These are phyloP conservation scores for Penicillium bovifimosum DNA, from an alignment of 495 filamentous ascomycete species.

Conservation along the genomic window DNA sequence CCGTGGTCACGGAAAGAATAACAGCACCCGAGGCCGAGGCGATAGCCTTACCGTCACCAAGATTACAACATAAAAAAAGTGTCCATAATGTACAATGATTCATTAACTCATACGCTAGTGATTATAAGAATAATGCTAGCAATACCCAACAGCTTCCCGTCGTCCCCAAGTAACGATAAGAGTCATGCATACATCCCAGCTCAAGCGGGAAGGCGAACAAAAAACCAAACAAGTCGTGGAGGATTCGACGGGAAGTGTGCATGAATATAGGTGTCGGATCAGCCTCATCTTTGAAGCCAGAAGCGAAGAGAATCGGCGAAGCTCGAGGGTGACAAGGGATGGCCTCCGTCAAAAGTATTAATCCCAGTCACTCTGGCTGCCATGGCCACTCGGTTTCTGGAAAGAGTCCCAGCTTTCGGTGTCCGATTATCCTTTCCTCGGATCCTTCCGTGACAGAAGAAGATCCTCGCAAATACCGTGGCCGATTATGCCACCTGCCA, in stretches of 20 bases:
- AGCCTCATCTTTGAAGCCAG: slow-evolving; percentile 4
- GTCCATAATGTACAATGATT: slow-evolving; percentile 26
- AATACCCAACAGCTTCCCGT: slow-evolving; percentile 15
- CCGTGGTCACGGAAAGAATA: too few relatives aligned
- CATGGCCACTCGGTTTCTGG: background rate
- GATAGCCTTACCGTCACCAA: too few relatives aligned
- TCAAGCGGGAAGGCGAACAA: background rate
- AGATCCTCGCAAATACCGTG: slow-evolving; percentile 4
- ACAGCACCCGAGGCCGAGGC: too few relatives aligned
- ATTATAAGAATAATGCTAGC: slow-evolving; percentile 29
- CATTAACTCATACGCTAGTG: slow-evolving; percentile 24
- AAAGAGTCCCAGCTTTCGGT: background rate
- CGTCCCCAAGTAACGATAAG: slow-evolving; percentile 3
- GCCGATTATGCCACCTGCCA: slow-evolving; percentile 20
- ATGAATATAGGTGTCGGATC: background rate
- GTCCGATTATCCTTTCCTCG: slow-evolving; percentile 2
- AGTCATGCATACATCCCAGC: background rate
- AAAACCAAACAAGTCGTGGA: background rate
- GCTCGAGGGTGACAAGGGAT: background rate
- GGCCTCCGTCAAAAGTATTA: slow-evolving; percentile 2
- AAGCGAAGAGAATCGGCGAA: slow-evolving; percentile 6
- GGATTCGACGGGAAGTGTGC: background rate
- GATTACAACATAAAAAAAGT: background rate
- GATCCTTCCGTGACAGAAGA: background rate
- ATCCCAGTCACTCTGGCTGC: background rate